Conservation (phyloP, 805 yeast species). For the Metschnikowia matae region DNA sequence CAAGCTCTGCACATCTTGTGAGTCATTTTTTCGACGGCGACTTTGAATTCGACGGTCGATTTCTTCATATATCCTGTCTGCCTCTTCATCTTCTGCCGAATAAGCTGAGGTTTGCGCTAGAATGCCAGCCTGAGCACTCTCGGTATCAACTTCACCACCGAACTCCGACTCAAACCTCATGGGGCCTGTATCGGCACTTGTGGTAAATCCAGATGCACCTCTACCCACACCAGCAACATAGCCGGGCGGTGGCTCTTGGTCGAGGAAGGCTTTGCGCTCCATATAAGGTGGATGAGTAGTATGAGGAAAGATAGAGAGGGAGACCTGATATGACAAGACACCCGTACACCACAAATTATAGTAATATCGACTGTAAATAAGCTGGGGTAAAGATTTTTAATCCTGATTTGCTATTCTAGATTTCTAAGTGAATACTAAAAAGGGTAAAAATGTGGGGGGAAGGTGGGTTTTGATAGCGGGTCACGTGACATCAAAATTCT, state of each 20-base stretch:
- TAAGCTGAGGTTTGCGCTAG: conserved; percentile 18
- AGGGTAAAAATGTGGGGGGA: neutral
- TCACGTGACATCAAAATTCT: conserved; percentile 15
- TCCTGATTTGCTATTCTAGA: neutral
- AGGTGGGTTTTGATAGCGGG: neutral
- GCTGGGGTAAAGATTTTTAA: neutral
- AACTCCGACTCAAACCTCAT: conserved; percentile 16
- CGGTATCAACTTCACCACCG: conserved; percentile 23
- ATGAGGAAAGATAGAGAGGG: neutral
- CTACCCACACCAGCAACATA: conserved; percentile 91
- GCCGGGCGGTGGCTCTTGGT: conserved; percentile 83
- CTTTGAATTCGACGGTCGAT: conserved; percentile 54
- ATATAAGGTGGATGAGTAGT: conserved; percentile 1
- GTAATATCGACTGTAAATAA: too few species aligned
- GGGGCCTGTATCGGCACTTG: conserved; percentile 71
- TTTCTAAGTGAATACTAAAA: neutral
- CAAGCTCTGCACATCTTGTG: neutral
- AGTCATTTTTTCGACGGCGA: conserved; percentile 18
- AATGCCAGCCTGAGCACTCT: conserved; percentile 29
- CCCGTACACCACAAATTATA: conserved; percentile 1
- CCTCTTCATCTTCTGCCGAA: conserved; percentile 69
- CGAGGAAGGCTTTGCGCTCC: conserved; percentile 48
- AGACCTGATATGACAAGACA: neutral
- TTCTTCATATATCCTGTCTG: conserved; percentile 61
- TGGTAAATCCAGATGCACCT: conserved; percentile 92